Evolutionary conservation across 345 rosid species (phyloP).

Genomic region (Hypericum perforatum): DNA sequence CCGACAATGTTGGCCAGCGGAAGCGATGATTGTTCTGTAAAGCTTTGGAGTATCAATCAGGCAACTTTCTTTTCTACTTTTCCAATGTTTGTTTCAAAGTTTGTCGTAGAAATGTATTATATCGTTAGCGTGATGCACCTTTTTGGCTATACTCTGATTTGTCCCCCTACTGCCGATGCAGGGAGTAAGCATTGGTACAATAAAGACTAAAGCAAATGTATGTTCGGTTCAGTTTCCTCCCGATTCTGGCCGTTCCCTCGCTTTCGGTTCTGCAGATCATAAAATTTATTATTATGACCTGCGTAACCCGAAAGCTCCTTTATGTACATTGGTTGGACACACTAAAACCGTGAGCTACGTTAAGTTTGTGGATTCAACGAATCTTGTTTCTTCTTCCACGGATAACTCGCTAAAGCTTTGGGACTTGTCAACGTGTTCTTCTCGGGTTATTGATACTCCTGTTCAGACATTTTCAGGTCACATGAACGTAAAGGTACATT

Average conservation of each 20-base stretch:
- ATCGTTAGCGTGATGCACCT: slow-evolving; percentile 18
- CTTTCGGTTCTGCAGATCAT: slow-evolving; percentile 97
- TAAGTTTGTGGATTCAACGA: slow-evolving; percentile 66
- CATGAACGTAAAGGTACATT: slow-evolving; percentile 65
- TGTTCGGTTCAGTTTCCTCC: slow-evolving; percentile 88
- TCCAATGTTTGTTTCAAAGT: slow-evolving; percentile 85
- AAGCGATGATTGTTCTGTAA: slow-evolving; percentile 88
- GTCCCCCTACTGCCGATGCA: slow-evolving; percentile 43
- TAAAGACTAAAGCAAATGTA: slow-evolving; percentile 84
- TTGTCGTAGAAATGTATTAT: slow-evolving; percentile 46
- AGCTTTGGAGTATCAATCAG: slow-evolving; percentile 99
- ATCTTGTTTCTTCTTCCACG: slow-evolving; percentile 82
- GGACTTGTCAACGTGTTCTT: slow-evolving; percentile 69
- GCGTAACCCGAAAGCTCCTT: slow-evolving; percentile 66
- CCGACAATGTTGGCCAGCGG: slow-evolving; percentile 96
- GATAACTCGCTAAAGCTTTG: slow-evolving; percentile 96
- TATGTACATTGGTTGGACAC: slow-evolving; percentile 77
- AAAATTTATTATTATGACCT: slow-evolving; percentile 85
- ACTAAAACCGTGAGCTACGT: slow-evolving; percentile 86
- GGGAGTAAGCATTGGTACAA: slow-evolving; percentile 79
- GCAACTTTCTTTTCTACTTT: slow-evolving; percentile 83
- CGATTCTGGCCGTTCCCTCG: slow-evolving; percentile 69
- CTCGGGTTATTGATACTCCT: slow-evolving; percentile 65
- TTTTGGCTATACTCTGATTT: slow-evolving; percentile 36
- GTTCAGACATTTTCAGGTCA: slow-evolving; percentile 83